Conservation (phyloP, 2,329 filamentous ascomycete genomes). For the Nigrospora osmanthi region DNA sequence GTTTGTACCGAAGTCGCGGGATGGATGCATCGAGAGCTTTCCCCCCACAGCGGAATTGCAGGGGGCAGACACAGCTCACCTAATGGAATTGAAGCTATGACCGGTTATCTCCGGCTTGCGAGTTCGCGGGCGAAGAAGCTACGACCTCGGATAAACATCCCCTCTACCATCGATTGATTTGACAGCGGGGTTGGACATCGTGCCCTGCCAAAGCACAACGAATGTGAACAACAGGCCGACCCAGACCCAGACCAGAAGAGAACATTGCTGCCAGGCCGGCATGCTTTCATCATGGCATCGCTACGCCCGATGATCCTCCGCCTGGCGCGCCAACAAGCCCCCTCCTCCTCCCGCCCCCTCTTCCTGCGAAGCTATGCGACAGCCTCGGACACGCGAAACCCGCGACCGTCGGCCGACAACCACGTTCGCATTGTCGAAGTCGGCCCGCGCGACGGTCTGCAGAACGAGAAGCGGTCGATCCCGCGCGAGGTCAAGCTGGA, state of each 20-base stretch:
- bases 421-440: constrained; percentile 52
- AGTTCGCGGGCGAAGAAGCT: background rate
- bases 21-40: too few relatives aligned
- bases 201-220: too few relatives aligned
- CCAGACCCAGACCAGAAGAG: background rate
- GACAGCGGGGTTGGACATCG: too few relatives aligned
- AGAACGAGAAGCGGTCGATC: constrained; percentile 57
- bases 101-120: constrained; percentile 1
- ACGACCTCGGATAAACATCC: too few relatives aligned
- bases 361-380: constrained; percentile 18
- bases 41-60: too few relatives aligned
- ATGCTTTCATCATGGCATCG: constrained; percentile 21
- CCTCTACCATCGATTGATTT: too few relatives aligned
- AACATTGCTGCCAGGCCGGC: constrained; percentile 4
- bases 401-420: constrained; percentile 14
- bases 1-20: too few relatives aligned
- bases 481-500: constrained; percentile 55
- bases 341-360: constrained; percentile 5
- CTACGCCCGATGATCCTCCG: constrained; percentile 18
- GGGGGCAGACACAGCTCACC: too few relatives aligned
- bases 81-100: background rate
- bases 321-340: constrained; percentile 13
- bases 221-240: too few relatives aligned
- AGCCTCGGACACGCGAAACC: constrained; percentile 17
- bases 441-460: constrained; percentile 60